Evolutionary conservation across 2,329 filamentous ascomycete genomes (phyloP).

Genomic region (Stemphylium vesicarium): DNA sequence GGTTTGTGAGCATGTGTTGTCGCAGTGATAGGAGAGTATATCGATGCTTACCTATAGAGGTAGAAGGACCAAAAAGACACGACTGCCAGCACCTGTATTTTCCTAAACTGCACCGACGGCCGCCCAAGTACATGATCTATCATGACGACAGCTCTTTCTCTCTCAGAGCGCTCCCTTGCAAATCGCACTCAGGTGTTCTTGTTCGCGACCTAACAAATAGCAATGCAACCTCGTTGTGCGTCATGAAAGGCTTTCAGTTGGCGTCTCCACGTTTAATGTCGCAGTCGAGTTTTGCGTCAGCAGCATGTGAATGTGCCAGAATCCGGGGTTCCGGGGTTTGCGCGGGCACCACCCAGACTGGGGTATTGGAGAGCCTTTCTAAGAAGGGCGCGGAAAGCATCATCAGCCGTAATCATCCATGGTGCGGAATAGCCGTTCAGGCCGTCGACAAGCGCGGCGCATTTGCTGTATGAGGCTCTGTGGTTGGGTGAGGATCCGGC

Average conservation of each 20-base stretch:
- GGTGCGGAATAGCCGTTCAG: constrained; percentile 12
- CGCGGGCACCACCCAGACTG: not conserved
- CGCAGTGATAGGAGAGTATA: not conserved
- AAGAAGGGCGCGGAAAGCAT: not conserved
- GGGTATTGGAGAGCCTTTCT: constrained; percentile 2
- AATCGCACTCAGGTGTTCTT: constrained; percentile 2
- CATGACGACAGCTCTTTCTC: constrained; percentile 28
- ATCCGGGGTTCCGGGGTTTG: constrained; percentile 3
- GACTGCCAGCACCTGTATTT: constrained; percentile 90
- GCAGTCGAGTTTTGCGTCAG: constrained; percentile 1
- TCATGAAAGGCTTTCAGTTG: constrained; percentile 23
- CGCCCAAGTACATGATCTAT: constrained; percentile 87
- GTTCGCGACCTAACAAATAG: not conserved
- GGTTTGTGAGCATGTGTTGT: constrained; percentile 19
- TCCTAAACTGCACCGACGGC: constrained; percentile 88
- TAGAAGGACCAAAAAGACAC: constrained; percentile 91
- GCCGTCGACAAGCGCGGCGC: constrained; percentile 26
- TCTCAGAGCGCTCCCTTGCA: not conserved
- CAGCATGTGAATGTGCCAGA: constrained; percentile 9
- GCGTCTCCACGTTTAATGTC: constrained; percentile 1
- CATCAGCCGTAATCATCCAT: constrained; percentile 25
- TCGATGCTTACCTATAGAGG: constrained; percentile 67
- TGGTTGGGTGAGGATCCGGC: constrained; percentile 24
- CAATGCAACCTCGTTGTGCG: constrained; percentile 3
- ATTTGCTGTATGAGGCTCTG: constrained; percentile 20